phyloP scores from a whole-genome alignment of 371 early-diverging fungal species.

The Mucor irregularis region DNA sequence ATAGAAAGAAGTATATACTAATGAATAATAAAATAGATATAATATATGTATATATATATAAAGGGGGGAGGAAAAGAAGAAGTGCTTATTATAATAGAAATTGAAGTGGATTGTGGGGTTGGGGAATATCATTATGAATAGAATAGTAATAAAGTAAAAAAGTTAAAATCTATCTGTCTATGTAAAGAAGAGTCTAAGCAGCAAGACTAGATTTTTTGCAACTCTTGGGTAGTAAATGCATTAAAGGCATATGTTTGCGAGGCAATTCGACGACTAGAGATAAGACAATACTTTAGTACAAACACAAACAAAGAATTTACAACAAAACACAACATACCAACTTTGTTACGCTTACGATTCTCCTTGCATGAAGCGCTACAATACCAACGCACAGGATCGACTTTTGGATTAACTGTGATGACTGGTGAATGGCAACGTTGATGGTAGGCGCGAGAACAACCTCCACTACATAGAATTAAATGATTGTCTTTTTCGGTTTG shows the following conservation, averaged over 20 bases:
- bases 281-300: not conserved
- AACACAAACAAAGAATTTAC: not conserved
- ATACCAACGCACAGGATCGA: conserved; percentile 58
- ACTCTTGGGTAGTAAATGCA: conserved; percentile 31
- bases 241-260: conserved; percentile 58
- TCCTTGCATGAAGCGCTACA: conserved; percentile 67
- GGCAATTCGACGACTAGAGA: conserved; percentile 57
- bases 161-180: too few species aligned
- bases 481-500: conserved; percentile 22
- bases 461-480: conserved; percentile 24
- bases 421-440: conserved; percentile 53
- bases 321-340: conserved; percentile 33
- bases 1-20: too few species aligned
- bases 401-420: conserved; percentile 41
- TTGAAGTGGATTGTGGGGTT: too few species aligned
- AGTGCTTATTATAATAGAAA: too few species aligned
- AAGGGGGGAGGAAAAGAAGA: too few species aligned
- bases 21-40: too few species aligned
- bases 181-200: too few species aligned
- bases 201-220: too few species aligned
- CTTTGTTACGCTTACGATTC: conserved; percentile 56
- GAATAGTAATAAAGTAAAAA: too few species aligned
- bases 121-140: too few species aligned
- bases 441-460: conserved; percentile 71
- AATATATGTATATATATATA: too few species aligned